Base-by-base conservation (phyloP, 495 filamentous ascomycete genomes). In the Xylaria nigripes region DNA sequence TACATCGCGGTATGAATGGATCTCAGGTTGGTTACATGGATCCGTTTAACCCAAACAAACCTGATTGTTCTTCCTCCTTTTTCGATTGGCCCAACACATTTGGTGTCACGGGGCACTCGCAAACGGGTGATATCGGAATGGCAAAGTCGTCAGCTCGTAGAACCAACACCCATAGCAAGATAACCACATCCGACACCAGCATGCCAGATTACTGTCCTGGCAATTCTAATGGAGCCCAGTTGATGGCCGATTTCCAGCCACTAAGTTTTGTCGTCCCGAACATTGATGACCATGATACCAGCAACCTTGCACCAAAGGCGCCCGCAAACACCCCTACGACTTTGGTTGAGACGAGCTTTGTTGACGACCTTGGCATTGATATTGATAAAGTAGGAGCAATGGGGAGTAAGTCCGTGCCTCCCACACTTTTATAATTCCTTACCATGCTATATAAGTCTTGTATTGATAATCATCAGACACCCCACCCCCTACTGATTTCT, bases 261-360 rank as follows among this genome's bases (percentile, higher is more conserved):
- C 62, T 74, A 58, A 64, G 65, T 30, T 55, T 73, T 23, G 63
- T 68, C 1, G 59, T 64, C 0, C 25, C 59, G 8, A 67, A 63
- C 54, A 45, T 70, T 13, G 64, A 65, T 38, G 70, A 73, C 12
- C 61, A 68, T 4, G 61, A 59, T 23, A 54, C 45, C 10, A 59
- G 56, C 44, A 55, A 48, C 29, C 56, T 73, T 12, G 61, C 61
- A 32, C 61, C 52, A 6, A 71, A 72, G 45, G 69, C 63, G 1
- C 72, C 72, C 18, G 61, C 68, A 5, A 75, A 75, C 54, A 73
- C 71, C 2, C 71, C 72, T 0, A 68, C 66, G 0, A 56, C 65
- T 6, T 38, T 58, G 27, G 34, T 27, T 42, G 64, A 57, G 0
- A 2, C 55, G 22, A 56, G 45, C 38, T 64, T 67, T 38, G 55